A percentile compares a stretch with the other conserved stretches of the same genome.
These are phyloP conservation scores for Pseudogymnoascus sp. DNA, from an alignment of 2,329 filamentous ascomycete genomes.

Conservation along the genomic window DNA sequence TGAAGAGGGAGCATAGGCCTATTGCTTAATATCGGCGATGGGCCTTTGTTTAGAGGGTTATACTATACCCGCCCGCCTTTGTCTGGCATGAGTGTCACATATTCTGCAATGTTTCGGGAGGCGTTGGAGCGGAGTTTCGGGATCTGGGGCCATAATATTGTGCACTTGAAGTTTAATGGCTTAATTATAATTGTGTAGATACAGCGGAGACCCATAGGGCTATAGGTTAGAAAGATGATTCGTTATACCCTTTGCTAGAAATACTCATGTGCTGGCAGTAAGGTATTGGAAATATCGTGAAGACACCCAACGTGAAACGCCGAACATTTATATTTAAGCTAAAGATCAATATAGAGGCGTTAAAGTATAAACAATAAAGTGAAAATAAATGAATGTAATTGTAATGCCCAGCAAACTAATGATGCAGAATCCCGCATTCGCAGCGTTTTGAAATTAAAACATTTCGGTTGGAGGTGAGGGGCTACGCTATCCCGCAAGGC, in stretches of 20 bases:
- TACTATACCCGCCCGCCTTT: background rate
- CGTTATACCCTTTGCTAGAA: background rate
- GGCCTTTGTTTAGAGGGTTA: background rate
- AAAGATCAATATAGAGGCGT: background rate
- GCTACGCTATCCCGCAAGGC: slow-evolving; percentile 2
- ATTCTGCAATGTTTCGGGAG: background rate
- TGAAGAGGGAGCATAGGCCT: slow-evolving; percentile 35
- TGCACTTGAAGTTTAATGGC: background rate
- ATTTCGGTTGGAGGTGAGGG: background rate
- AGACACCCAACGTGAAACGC: background rate
- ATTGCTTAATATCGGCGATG: background rate
- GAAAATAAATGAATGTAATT: background rate
- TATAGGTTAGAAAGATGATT: background rate
- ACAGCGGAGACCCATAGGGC: background rate
- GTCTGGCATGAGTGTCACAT: background rate
- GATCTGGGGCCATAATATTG: background rate
- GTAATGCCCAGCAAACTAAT: background rate
- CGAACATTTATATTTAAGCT: background rate
- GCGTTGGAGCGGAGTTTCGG: background rate
- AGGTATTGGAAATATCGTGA: background rate
- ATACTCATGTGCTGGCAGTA: background rate
- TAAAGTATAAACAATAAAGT: background rate
- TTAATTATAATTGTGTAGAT: background rate
- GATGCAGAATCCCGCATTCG: background rate
- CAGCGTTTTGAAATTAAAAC: background rate